Evolutionary conservation across 768 basidiomycete genomes (phyloP).

Genomic region (Tylopilus sp.): DNA sequence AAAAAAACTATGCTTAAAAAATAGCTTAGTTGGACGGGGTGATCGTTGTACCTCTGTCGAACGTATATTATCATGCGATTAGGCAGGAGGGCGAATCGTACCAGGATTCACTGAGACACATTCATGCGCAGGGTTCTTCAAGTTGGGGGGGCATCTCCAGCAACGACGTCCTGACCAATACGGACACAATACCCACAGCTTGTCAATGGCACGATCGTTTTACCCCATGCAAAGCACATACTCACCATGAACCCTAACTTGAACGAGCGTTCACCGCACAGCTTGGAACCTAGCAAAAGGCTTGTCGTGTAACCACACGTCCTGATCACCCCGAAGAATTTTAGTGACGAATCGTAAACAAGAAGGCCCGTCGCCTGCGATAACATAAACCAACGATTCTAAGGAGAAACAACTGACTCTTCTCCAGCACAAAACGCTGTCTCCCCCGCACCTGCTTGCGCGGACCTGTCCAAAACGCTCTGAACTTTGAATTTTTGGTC

Average conservation of each 20-base stretch:
- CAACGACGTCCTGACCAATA: slow-evolving; percentile 19
- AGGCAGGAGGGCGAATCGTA: background rate
- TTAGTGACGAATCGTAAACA: too few relatives aligned
- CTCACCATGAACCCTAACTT: slow-evolving; percentile 24
- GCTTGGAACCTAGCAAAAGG: slow-evolving; percentile 16
- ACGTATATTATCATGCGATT: background rate
- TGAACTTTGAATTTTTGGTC: too few relatives aligned
- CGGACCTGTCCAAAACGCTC: too few relatives aligned
- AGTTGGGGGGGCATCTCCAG: slow-evolving; percentile 30
- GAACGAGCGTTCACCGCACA: slow-evolving; percentile 28
- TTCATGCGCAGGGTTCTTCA: slow-evolving; percentile 20
- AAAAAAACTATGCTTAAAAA: slow-evolving; percentile 30
- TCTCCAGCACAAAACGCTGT: too few relatives aligned
- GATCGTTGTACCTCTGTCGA: slow-evolving; percentile 25
- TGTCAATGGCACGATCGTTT: background rate
- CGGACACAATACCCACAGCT: slow-evolving; percentile 19
- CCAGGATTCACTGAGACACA: slow-evolving; percentile 20
- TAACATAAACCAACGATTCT: too few relatives aligned
- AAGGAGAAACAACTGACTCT: too few relatives aligned
- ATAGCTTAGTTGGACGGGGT: slow-evolving; percentile 30
- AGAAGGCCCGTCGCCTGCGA: too few relatives aligned
- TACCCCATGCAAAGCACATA: background rate
- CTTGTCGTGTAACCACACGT: too few relatives aligned
- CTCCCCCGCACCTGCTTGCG: too few relatives aligned
- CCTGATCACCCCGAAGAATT: too few relatives aligned